These are phyloP conservation scores for Trametes gibbosa DNA, from an alignment of 768 basidiomycete species.

Conservation along the genomic window DNA sequence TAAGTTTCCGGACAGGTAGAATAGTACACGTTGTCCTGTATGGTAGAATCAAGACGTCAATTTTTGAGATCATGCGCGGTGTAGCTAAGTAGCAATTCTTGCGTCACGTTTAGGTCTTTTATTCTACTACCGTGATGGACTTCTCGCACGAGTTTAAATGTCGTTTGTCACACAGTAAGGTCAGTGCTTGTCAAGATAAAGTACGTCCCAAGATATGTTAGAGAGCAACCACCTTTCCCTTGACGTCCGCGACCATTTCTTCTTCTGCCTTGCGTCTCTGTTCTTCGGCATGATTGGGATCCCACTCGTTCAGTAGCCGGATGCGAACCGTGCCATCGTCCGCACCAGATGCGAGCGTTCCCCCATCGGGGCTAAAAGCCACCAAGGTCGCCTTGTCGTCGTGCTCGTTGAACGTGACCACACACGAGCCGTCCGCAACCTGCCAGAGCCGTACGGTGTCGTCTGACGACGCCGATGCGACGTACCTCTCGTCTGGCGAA, in stretches of 20 bases:
- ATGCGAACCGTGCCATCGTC: slow-evolving; percentile 25
- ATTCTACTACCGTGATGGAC: slow-evolving; percentile 45
- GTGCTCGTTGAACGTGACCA: slow-evolving; percentile 17
- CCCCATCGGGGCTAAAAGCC: slow-evolving; percentile 19
- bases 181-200: neutral
- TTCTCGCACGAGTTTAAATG: slow-evolving; percentile 59
- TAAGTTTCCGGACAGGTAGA: too few species aligned
- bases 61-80: too few species aligned
- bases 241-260: neutral
- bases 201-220: neutral
- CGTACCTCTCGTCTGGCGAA: slow-evolving; percentile 28
- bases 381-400: slow-evolving; percentile 15
- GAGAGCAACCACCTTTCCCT: neutral
- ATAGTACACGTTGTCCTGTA: too few species aligned
- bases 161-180: slow-evolving; percentile 40
- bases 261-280: neutral
- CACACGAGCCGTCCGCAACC: slow-evolving; percentile 1
- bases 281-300: too few species aligned
- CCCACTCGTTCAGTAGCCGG: neutral
- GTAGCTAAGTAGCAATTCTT: slow-evolving; percentile 58
- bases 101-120: slow-evolving; percentile 51
- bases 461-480: slow-evolving; percentile 31
- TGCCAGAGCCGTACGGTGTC: slow-evolving; percentile 28
- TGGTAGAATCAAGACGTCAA: too few species aligned
- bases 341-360: slow-evolving; percentile 27